These are phyloP conservation scores for Teunomyces pallodes DNA, from an alignment of 805 yeast species.

Conservation along the genomic window DNA sequence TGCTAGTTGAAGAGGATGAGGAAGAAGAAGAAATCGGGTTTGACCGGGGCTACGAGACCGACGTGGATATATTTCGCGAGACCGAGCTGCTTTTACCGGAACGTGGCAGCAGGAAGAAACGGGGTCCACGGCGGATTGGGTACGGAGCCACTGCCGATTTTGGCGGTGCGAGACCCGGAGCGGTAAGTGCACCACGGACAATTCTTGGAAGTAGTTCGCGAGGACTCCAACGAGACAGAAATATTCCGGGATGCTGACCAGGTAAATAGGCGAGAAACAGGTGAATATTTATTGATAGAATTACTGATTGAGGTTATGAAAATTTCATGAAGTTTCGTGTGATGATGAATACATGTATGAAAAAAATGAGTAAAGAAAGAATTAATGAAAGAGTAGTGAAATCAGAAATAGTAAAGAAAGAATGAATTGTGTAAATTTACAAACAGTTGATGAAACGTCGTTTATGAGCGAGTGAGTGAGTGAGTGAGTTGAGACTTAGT, in stretches of 20 bases:
- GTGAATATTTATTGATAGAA: too few species aligned
- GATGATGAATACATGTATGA: too few species aligned
- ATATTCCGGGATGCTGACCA: conserved; percentile 8
- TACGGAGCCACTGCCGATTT: conserved; percentile 16
- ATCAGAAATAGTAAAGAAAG: too few species aligned
- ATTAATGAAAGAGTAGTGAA: too few species aligned
- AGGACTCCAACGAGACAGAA: conserved; percentile 23
- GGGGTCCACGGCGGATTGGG: conserved; percentile 5
- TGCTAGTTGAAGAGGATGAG: conserved; percentile 27
- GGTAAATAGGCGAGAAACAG: too few species aligned
- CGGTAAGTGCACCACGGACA: conserved; percentile 19
- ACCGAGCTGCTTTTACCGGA: conserved; percentile 29
- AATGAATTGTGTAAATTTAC: too few species aligned
- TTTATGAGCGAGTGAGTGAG: too few species aligned
- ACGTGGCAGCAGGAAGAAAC: conserved; percentile 9
- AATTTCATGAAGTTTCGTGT: too few species aligned
- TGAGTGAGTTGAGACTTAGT: too few species aligned
- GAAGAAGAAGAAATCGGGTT: conserved; percentile 20
- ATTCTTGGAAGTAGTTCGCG: conserved; percentile 21
- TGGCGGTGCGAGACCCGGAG: background rate
- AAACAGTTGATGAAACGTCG: too few species aligned
- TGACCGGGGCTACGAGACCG: conserved; percentile 45
- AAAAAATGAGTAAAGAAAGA: too few species aligned
- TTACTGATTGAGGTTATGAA: too few species aligned
- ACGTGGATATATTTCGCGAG: conserved; percentile 36